A percentile compares a stretch with the other conserved stretches of the same genome.
phyloP scores from a whole-genome alignment of 768 basidiomycete genomes.

The Amanita polypyramis region DNA sequence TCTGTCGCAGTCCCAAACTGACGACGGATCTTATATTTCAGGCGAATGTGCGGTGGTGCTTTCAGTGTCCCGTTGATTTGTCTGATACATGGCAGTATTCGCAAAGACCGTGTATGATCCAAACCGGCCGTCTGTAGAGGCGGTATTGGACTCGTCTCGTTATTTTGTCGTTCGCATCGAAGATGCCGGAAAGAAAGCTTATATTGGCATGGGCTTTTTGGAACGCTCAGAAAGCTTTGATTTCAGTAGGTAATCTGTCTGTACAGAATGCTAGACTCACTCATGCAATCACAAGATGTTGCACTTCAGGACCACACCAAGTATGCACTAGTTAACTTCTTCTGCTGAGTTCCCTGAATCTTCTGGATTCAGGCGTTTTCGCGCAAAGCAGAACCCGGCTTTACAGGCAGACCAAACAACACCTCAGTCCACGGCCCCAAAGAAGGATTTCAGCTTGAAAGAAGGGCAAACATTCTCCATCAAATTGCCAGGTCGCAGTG shows the following conservation, averaged over 20 bases:
- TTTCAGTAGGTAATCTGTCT: constrained; percentile 53
- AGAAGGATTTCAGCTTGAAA: constrained; percentile 90
- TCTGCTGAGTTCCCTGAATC: background rate
- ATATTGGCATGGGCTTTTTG: constrained; percentile 88
- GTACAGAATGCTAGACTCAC: background rate
- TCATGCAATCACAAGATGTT: constrained; percentile 43
- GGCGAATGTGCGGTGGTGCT: constrained; percentile 4
- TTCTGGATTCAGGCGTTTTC: constrained; percentile 37
- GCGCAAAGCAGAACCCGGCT: constrained; percentile 49
- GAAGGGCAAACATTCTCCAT: constrained; percentile 95
- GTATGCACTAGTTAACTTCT: constrained; percentile 23
- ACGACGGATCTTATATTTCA: background rate
- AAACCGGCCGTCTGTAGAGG: constrained; percentile 76
- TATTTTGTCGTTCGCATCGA: constrained; percentile 93
- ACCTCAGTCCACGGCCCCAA: constrained; percentile 67
- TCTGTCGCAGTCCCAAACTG: background rate
- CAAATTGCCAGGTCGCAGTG: constrained; percentile 71
- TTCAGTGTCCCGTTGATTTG: background rate
- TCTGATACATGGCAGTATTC: constrained; percentile 49
- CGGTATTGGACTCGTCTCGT: constrained; percentile 90
- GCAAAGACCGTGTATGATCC: constrained; percentile 79
- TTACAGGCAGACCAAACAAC: constrained; percentile 36
- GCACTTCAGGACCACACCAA: constrained; percentile 82
- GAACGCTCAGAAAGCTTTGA: constrained; percentile 87
- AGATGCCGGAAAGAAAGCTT: constrained; percentile 79